A percentile compares a stretch with the other conserved stretches of the same genome.
phyloP scores from a whole-genome alignment of 2,329 filamentous ascomycete species.

The Thelonectria rubi region DNA sequence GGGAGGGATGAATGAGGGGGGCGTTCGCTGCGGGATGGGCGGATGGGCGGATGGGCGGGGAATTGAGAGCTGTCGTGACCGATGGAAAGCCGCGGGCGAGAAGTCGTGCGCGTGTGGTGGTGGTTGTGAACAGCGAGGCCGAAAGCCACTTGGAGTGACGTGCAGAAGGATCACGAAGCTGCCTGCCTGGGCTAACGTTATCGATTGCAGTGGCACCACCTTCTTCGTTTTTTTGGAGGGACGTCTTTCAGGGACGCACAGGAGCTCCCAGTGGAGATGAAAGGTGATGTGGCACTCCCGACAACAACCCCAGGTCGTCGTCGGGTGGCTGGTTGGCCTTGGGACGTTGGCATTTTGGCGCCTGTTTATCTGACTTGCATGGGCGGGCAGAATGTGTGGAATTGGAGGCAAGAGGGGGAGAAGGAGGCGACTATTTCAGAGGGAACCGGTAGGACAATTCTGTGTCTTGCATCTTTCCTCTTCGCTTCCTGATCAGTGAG shows the following conservation, averaged over 20 bases:
- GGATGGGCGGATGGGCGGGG: background rate
- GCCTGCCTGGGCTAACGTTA: background rate
- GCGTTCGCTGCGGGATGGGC: background rate
- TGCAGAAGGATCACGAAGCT: slow-evolving; percentile 12
- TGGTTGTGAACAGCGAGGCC: slow-evolving; percentile 18
- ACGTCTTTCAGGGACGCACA: background rate
- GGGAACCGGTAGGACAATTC: no score
- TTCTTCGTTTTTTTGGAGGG: background rate
- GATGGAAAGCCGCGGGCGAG: background rate
- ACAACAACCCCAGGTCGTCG: background rate
- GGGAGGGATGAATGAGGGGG: slow-evolving; percentile 5
- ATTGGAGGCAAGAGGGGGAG: background rate
- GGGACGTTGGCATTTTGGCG: slow-evolving; percentile 5
- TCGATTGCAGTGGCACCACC: slow-evolving; percentile 21
- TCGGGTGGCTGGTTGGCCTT: slow-evolving; percentile 14
- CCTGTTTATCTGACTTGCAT: slow-evolving; percentile 2
- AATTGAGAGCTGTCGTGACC: background rate
- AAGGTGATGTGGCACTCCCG: background rate
- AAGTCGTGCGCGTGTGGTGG: background rate
- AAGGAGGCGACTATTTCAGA: background rate
- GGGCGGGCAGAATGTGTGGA: background rate
- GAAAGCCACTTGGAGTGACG: slow-evolving; percentile 5
- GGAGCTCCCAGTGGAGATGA: no score
- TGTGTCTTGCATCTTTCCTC: background rate
- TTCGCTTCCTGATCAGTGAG: background rate